Evolutionary conservation across 176 grass and related monocot species (phyloP), one percentile per base, ranked within the genome.

Genomic region (Eremochloa ophiuroides): DNA sequence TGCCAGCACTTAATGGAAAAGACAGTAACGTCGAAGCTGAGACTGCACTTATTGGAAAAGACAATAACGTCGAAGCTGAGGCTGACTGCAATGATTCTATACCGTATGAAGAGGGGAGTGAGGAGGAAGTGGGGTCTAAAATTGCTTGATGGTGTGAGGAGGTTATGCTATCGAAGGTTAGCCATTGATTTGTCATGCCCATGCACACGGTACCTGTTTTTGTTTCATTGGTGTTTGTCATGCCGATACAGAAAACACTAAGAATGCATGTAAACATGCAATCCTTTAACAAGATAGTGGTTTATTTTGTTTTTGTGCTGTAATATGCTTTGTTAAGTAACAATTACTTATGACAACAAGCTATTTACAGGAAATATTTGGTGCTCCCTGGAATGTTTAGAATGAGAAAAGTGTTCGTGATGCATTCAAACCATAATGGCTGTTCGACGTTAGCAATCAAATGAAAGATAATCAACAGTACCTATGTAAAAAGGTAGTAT

Each of bases 11-110:
- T 42, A 1, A 15, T 51, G 3, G 15, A 29, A 14, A 42, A 42
- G 40, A 12, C 40, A 85, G 33, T 25, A 43, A 35, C 34, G 38
- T 89, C 90, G 76, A 69, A 10, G 42, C 61, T 90, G 30, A 39
- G 15, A 20, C 75, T 82, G 38, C 38, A 64, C 1, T 1, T 31
- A 4, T 1, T 73, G 15, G 8, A 31, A 40, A 77, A 47, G 23
- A 12, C 27, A 18, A 72, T 39, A 5, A 66, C 26, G 48, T 59
- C 11, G 8, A 46, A 48, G 46, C 44, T 78, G 66, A 78, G 66
- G 66, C 13, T 46, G 22, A 56, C 5, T 33, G 26, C 6, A 17
- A 78, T 39, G 73, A 73, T 33, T 77, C 83, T 42, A 37, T 66
- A 18, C 39, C 60, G 17, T 48, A 37, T 41, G 67, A 83, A 30